Evolutionary conservation across 2,329 filamentous ascomycete genomes (phyloP), one percentile per base, ranked within the genome.

Genomic region (Mollisiaceae sp.): DNA sequence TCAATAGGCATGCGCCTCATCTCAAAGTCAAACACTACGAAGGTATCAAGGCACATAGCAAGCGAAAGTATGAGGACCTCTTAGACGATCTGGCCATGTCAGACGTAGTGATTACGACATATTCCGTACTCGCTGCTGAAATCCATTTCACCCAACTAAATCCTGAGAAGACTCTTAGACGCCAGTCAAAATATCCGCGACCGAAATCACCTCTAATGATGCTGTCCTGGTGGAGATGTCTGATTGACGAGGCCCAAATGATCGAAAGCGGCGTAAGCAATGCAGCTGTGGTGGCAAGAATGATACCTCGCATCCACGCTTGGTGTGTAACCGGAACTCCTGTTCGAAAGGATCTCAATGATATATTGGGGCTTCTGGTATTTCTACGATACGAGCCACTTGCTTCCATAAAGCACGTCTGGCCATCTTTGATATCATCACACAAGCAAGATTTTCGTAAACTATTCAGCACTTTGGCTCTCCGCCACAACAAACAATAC

Each of bases 271-370:
- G 93, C 39, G 89, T 96, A 4, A 94, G 88, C 72, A 89, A 92
- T 71, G 92, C 94, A 35, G 94, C 95, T 0, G 86, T 84, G 56
- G 88, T 97, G 15, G 93, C 93, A 41, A 87, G 89, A 47, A 81
- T 90, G 32, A 90, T 99, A 67, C 93, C 94, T 54, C 86, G 95
- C 35, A 79, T 91, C 69, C 94, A 97, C 78, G 90, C 93, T 1
- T 98, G 95, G 95, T 93, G 91, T 15, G 89, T 99, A 47, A 94
- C 93, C 0, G 95, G 93, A 50, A 99, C 95, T 0, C 95, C 95
- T 0, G 84, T 98, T 43, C 90, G 91, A 70, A 92, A 93, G 70
- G 86, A 93, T 67, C 85, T 94, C 27, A 81, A 85, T 72, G 94
- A 97, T 76, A 81, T 97, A 8, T 88, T 89, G 70, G 94, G 94